Base-by-base conservation (phyloP, 2,329 filamentous ascomycete genomes). In the Xylaria sp. region DNA sequence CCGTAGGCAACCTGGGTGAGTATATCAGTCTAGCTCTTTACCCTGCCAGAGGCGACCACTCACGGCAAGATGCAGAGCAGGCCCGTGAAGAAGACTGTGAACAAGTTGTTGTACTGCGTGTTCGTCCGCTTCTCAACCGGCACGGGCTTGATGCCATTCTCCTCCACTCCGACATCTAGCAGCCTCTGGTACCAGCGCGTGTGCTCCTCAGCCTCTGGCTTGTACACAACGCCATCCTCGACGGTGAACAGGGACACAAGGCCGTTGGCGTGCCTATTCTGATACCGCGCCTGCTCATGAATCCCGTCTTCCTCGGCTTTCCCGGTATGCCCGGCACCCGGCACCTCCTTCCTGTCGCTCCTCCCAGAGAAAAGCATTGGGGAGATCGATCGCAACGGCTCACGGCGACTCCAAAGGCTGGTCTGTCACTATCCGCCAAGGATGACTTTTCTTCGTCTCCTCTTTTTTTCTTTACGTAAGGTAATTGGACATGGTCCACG, bases 1-100 rank as follows among this genome's bases (percentile, higher is more conserved):
- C 88, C 31, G 87, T 89, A 1, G 87, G 86, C 41, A 90, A 81
- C 1, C 87, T 86, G 65, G 9, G 39, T 10, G 13, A 56, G 15
- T 28, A 6, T n/a, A 51, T 58, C 15, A 64, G 55, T 15, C 48
- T 18, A n/a, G 13, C 12, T 37, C 20, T 9, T 25, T 2, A 3
- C 54, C 18, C 25, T 50, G 10, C n/a, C 10, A 15, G 20, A 15
- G 34, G 46, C n/a, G 28, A 48, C 46, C n/a, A 68, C 68, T 13
- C 76, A 89, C 88, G 88, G 87, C 39, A 90, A 75, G 8, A 89
- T 81, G 74, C 86, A 88, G 52, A 87, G 81, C 65, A 88, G 83
- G 68, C 87, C 84, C 23, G 86, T 87, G 74, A 89, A 88, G 82
- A 88, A 89, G 28, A 90, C 81, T 3, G 87, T 89, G 74, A 90